Evolutionary conservation across 495 filamentous ascomycete genomes (phyloP).

Genomic region (Daldinia concentrica): DNA sequence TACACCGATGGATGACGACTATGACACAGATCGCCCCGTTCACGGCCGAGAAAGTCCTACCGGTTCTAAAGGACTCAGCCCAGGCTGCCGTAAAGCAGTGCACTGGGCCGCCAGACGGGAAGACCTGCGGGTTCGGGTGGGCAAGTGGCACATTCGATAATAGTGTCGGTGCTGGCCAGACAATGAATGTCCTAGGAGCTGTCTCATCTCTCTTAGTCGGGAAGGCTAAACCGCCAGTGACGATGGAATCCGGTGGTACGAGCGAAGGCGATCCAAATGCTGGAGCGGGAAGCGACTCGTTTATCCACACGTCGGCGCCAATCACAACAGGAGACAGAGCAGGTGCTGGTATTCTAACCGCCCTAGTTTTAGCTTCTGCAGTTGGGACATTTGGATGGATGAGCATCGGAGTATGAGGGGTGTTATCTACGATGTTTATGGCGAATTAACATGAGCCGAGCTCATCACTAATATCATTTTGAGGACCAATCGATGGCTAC

Average conservation of each 20-base stretch:
- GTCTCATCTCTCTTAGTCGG: conserved; percentile 57
- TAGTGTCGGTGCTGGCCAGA: conserved; percentile 62
- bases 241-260: conserved; percentile 63
- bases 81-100: conserved; percentile 73
- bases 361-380: conserved; percentile 46
- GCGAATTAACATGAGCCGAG: neutral
- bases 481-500: neutral
- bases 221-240: conserved; percentile 56
- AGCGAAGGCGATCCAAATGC: conserved; percentile 68
- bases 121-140: conserved; percentile 75
- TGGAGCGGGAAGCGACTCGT: conserved; percentile 52
- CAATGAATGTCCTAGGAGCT: conserved; percentile 65
- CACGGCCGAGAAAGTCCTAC: conserved; percentile 66
- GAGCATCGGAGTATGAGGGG: conserved; percentile 30
- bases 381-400: conserved; percentile 48
- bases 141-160: conserved; percentile 66
- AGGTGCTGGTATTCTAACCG: conserved; percentile 66
- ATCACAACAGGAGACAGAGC: conserved; percentile 64
- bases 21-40: conserved; percentile 76
- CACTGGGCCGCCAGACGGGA: conserved; percentile 63
- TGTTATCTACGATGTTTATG: neutral
- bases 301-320: conserved; percentile 35
- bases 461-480: conserved; percentile 4
- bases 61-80: conserved; percentile 68
- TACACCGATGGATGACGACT: conserved; percentile 80